These are phyloP conservation scores for Wallemia ichthyophaga DNA, from an alignment of 1,284 basidiomycete genomes.

Conservation along the genomic window DNA sequence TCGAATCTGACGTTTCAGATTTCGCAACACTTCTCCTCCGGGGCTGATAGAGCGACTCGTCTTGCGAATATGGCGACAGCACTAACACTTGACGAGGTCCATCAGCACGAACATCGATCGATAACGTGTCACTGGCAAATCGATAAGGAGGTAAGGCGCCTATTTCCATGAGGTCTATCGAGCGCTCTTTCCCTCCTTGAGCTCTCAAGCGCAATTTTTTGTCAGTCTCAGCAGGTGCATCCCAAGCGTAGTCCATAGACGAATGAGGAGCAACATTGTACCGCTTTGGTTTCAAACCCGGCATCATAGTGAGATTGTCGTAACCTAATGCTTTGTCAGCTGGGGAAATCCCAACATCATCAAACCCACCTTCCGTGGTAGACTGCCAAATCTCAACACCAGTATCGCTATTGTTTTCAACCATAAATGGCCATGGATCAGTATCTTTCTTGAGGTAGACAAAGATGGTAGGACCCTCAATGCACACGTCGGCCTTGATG, in stretches of 20 bases:
- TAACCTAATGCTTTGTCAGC: neutral
- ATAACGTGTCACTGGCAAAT: conserved; percentile 42
- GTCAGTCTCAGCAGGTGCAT: conserved; percentile 53
- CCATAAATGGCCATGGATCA: conserved; percentile 55
- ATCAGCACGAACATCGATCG: conserved; percentile 78
- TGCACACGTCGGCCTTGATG: conserved; percentile 48
- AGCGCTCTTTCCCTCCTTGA: conserved; percentile 33
- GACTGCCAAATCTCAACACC: conserved; percentile 42
- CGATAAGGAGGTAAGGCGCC: conserved; percentile 73
- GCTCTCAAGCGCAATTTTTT: conserved; percentile 43
- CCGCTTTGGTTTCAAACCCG: conserved; percentile 7
- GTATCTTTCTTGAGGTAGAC: conserved; percentile 36
- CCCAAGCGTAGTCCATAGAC: conserved; percentile 61
- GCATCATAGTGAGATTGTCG: neutral
- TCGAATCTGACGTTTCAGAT: conserved; percentile 37
- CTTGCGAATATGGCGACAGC: conserved; percentile 62
- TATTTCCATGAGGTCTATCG: conserved; percentile 84
- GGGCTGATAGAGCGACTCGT: conserved; percentile 66
- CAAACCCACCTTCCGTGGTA: neutral
- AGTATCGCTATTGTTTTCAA: conserved; percentile 68
- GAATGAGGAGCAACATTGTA: conserved; percentile 30
- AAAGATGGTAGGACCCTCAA: conserved; percentile 73
- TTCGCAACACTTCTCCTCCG: conserved; percentile 29
- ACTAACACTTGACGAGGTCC: conserved; percentile 58
- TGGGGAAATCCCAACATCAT: neutral